phyloP scores from a whole-genome alignment of 1,139 yeast species.

The Pichia sp. region DNA sequence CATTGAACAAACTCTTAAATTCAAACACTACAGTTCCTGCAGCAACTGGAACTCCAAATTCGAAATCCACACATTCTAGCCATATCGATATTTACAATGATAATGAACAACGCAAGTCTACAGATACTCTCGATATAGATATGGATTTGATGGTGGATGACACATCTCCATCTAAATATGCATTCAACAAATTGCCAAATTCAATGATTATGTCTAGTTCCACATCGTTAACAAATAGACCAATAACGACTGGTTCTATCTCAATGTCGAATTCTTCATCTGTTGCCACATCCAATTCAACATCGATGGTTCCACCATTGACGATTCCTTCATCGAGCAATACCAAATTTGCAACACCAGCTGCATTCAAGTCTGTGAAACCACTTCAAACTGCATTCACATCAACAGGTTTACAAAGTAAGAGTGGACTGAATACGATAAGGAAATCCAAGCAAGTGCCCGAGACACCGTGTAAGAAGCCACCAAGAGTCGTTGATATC shows the following conservation, averaged over 20 bases:
- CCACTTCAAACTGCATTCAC: constrained; percentile 88
- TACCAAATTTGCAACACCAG: constrained; percentile 31
- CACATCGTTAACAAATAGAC: constrained; percentile 1
- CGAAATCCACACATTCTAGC: too few relatives aligned
- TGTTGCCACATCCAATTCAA: constrained; percentile 38
- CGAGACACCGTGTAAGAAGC: constrained; percentile 82
- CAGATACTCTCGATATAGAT: neutral
- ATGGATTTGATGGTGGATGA: constrained; percentile 16
- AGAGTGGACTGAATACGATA: constrained; percentile 40
- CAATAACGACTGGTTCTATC: constrained; percentile 10
- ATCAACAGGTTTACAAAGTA: constrained; percentile 73
- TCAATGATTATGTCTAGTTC: constrained; percentile 1
- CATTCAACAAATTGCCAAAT: constrained; percentile 11
- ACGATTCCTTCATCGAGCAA: neutral
- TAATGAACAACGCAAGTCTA: neutral
- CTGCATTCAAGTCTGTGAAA: constrained; percentile 68
- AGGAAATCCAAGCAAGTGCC: constrained; percentile 40
- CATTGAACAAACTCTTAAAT: constrained; percentile 4
- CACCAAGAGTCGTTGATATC: constrained; percentile 32
- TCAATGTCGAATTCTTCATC: constrained; percentile 39
- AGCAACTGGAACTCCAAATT: too few relatives aligned
- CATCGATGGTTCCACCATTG: constrained; percentile 4
- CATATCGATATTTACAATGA: neutral
- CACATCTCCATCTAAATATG: constrained; percentile 22
- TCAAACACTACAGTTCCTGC: neutral